Conservation (phyloP, 768 basidiomycete species). For the Xerocomellus dryophilus region DNA sequence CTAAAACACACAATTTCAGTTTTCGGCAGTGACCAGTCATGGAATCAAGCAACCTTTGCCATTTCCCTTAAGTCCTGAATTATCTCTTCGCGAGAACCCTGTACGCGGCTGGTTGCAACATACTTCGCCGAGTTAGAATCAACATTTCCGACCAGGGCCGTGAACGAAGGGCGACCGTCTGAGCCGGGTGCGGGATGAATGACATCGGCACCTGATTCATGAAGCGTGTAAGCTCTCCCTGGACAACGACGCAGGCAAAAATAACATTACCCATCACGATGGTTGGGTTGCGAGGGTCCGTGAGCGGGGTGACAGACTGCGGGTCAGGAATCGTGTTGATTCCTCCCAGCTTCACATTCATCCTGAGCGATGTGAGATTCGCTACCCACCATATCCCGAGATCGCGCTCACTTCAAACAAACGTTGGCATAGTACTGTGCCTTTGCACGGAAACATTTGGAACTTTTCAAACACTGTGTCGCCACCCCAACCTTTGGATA, state of each 20-base stretch:
- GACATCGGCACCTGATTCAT: conserved; percentile 64
- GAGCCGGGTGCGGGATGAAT: conserved; percentile 82
- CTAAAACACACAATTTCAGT: conserved; percentile 33
- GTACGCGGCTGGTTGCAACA: conserved; percentile 56
- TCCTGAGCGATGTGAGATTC: conserved; percentile 37
- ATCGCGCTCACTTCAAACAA: conserved; percentile 59
- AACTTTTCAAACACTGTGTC: conserved; percentile 72
- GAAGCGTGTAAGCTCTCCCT: conserved; percentile 1
- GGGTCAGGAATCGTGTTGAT: conserved; percentile 78
- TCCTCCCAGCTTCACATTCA: conserved; percentile 83
- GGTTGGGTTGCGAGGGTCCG: conserved; percentile 70
- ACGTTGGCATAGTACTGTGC: conserved; percentile 81
- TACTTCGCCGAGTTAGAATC: conserved; percentile 78
- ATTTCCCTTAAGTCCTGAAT: conserved; percentile 69
- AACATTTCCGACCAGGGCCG: conserved; percentile 75
- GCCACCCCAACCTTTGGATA: conserved; percentile 60
- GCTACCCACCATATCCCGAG: background rate
- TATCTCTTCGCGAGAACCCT: conserved; percentile 69
- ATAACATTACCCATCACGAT: conserved; percentile 66
- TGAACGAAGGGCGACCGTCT: conserved; percentile 77
- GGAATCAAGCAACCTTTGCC: conserved; percentile 44
- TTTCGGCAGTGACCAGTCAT: background rate
- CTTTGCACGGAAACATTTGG: conserved; percentile 64
- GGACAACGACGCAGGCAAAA: background rate
- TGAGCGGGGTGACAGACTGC: conserved; percentile 58